Evolutionary conservation across 768 basidiomycete genomes (phyloP).

Genomic region (Suillus clintonianus): DNA sequence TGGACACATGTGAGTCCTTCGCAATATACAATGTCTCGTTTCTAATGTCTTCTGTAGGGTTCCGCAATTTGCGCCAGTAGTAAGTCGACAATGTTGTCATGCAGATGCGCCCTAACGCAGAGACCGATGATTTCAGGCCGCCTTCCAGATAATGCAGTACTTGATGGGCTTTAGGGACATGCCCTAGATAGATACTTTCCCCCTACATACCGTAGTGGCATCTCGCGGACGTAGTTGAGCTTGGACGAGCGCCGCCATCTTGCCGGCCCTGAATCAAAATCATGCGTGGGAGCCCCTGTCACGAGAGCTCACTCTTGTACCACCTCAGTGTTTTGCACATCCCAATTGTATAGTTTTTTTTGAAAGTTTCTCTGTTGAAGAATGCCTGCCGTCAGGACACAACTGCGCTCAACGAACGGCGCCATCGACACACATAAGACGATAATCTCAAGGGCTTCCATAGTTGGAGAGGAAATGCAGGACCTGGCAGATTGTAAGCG

Average conservation of each 20-base stretch:
- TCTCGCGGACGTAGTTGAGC: neutral
- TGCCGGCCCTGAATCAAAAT: neutral
- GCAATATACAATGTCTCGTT: neutral
- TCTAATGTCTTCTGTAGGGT: constrained; percentile 22
- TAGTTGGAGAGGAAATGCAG: neutral
- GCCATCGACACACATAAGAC: neutral
- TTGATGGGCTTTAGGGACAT: constrained; percentile 57
- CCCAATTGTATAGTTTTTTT: neutral
- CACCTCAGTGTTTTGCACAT: neutral
- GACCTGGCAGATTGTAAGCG: constrained; percentile 3
- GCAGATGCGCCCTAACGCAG: neutral
- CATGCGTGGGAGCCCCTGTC: neutral
- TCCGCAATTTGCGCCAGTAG: constrained; percentile 65
- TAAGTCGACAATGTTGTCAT: constrained; percentile 28
- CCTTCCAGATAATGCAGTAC: constrained; percentile 64
- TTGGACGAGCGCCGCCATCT: neutral
- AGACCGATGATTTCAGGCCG: constrained; percentile 39
- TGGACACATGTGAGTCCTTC: constrained; percentile 58
- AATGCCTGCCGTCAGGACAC: constrained; percentile 5
- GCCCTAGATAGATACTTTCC: constrained; percentile 32
- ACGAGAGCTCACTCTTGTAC: neutral
- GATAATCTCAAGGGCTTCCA: neutral
- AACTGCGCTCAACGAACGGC: neutral
- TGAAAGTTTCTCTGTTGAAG: neutral
- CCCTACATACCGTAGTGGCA: too few species aligned